Conservation (phyloP, 1,139 yeast species). For the Geotrichum australiense region DNA sequence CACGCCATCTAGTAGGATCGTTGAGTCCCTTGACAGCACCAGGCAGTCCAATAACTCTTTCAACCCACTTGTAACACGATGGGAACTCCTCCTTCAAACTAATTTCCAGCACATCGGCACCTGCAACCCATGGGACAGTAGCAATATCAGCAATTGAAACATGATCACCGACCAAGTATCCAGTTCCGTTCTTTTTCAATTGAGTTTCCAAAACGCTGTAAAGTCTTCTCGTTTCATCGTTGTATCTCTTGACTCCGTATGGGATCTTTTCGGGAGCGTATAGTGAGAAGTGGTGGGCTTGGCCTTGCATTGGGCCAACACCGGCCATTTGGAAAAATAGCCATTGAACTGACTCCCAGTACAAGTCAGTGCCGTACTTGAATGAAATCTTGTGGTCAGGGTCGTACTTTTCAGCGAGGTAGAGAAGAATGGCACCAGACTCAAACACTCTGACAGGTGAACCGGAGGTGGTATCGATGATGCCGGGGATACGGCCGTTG, state of each 20-base stretch:
- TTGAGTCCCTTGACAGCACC: slow-evolving; percentile 37
- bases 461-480: slow-evolving; percentile 40
- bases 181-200: slow-evolving; percentile 41
- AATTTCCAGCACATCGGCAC: slow-evolving; percentile 29
- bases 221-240: slow-evolving; percentile 46
- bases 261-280: slow-evolving; percentile 44
- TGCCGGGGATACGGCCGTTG: slow-evolving; percentile 56
- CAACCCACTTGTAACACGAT: slow-evolving; percentile 40
- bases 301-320: slow-evolving; percentile 57
- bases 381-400: slow-evolving; percentile 45
- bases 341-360: slow-evolving; percentile 48
- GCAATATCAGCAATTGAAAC: slow-evolving; percentile 49
- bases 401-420: slow-evolving; percentile 53
- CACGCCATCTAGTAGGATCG: slow-evolving; percentile 10
- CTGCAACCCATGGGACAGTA: slow-evolving; percentile 36
- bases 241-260: slow-evolving; percentile 48
- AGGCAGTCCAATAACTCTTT: slow-evolving; percentile 36
- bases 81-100: slow-evolving; percentile 41
- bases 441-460: slow-evolving; percentile 36
- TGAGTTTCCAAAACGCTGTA: slow-evolving; percentile 48
- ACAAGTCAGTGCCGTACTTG: slow-evolving; percentile 40
- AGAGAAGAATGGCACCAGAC: slow-evolving; percentile 52
- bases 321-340: slow-evolving; percentile 52
- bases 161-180: slow-evolving; percentile 52
- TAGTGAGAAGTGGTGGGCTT: slow-evolving; percentile 42